Conservation (phyloP, 2,329 filamentous ascomycete genomes). For the Aureobasidium mangrovei region DNA sequence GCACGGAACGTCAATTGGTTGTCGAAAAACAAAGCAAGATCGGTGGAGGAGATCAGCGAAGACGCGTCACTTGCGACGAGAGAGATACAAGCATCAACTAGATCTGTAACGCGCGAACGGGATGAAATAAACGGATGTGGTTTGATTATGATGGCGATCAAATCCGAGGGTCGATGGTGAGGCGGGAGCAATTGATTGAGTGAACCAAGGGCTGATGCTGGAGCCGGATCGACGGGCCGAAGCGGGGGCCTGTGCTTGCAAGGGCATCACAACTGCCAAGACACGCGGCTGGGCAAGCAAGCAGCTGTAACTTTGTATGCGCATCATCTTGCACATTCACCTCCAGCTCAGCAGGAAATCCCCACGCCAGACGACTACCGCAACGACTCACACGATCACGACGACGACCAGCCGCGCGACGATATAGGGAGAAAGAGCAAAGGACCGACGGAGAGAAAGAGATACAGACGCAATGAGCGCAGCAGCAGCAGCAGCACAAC, state of each 20-base stretch:
- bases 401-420: neutral
- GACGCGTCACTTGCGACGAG: neutral
- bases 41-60: neutral
- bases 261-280: neutral
- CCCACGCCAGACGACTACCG: too few species aligned
- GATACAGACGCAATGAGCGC: slow-evolving; percentile 1
- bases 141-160: too few species aligned
- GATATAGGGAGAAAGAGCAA: neutral
- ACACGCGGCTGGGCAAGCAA: neutral
- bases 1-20: neutral
- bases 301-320: neutral
- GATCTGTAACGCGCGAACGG: slow-evolving; percentile 4
- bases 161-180: too few species aligned
- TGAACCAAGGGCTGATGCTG: neutral
- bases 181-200: too few species aligned
- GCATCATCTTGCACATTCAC: neutral
- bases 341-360: too few species aligned
- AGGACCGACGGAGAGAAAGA: neutral
- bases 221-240: neutral
- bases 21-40: neutral
- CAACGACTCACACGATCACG: too few species aligned
- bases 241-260: neutral
- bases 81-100: neutral
- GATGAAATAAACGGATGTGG: neutral
- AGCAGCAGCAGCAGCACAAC: neutral